These are phyloP conservation scores for Globisporangium polare DNA, from an alignment of 352 stramenopile genomes.

Conservation along the genomic window DNA sequence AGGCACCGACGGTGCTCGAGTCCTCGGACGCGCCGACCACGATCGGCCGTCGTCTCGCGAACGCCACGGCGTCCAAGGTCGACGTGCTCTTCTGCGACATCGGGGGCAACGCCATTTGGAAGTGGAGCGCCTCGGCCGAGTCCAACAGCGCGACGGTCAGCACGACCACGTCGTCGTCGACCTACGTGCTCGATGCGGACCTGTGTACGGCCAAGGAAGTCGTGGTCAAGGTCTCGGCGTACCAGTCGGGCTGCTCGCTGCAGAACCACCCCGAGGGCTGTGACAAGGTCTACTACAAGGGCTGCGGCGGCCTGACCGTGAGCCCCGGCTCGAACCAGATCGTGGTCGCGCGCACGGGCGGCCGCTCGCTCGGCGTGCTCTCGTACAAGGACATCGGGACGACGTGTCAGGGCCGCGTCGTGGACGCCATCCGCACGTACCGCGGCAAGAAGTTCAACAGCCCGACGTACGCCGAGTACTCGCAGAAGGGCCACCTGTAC, in stretches of 20 bases:
- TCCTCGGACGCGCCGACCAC: slow-evolving; percentile 24
- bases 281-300: slow-evolving; percentile 70
- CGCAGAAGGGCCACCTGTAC: slow-evolving; percentile 60
- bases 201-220: slow-evolving; percentile 22
- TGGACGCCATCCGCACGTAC: slow-evolving; percentile 72
- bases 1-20: slow-evolving; percentile 44
- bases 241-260: slow-evolving; percentile 56
- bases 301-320: slow-evolving; percentile 74
- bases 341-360: slow-evolving; percentile 69
- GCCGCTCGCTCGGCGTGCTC: slow-evolving; percentile 65
- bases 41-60: slow-evolving; percentile 31
- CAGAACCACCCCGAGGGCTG: slow-evolving; percentile 67
- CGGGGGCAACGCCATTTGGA: slow-evolving; percentile 70
- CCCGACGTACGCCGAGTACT: slow-evolving; percentile 64
- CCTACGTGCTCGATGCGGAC: slow-evolving; percentile 22
- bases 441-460: slow-evolving; percentile 79
- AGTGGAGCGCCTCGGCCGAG: slow-evolving; percentile 48
- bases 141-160: slow-evolving; percentile 24
- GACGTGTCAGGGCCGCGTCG: slow-evolving; percentile 63
- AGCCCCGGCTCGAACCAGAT: slow-evolving; percentile 59
- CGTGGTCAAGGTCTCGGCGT: slow-evolving; percentile 58
- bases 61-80: slow-evolving; percentile 20
- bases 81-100: slow-evolving; percentile 74
- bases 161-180: slow-evolving; percentile 19
- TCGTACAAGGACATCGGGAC: slow-evolving; percentile 49